Evolutionary conservation across 805 yeast genomes (phyloP), one percentile per base, ranked within the genome.

Genomic region (Sporopachydermia quercuum): DNA sequence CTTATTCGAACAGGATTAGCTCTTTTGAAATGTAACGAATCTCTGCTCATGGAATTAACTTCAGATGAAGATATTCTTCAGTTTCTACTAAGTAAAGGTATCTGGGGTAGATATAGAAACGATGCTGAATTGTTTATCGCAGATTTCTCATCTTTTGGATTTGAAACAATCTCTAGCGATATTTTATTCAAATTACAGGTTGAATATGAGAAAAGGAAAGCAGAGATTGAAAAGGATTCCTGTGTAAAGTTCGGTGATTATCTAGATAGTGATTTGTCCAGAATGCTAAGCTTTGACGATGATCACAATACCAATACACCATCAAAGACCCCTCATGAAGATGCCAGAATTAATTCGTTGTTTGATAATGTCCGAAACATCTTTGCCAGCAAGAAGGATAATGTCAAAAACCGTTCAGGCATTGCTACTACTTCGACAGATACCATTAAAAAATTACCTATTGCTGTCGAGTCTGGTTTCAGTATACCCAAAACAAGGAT

Each of bases 1-100:
- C 66, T 75, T 42, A 65, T 76, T 56, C 68, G 77, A 45, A 65
- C 72, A 13, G 72, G 78, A 1, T 46, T 74, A 33, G 73, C 76
- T 0, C 57, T 76, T 15, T 56, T 76, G 35, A 50, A 65, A 16
- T 60, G 64, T 15, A 76, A 76, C 51, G 58, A 65, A 40, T 64
- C 65, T 14, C 40, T 55, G 3, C 45, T 66, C 16, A 40, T 54
- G 33, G 45, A 48, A n/a, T 49, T 60, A 27, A 56, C 52, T 35
- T 64, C 62, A 15, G 66, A 61, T 30, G 71, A 66, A 45, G 53
- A 59, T 15, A 49, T 65, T 8, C 54, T 65, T 37, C 65, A 61
- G 41, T 62, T 57, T 35, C 49, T 66, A 17, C 54, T 66, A 34
- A 61, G 68, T 1, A 57, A 59, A 34, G 48, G 50, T 30, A 54